These are phyloP conservation scores for Crassisporium funariophilum DNA, from an alignment of 768 basidiomycete genomes.

Conservation along the genomic window DNA sequence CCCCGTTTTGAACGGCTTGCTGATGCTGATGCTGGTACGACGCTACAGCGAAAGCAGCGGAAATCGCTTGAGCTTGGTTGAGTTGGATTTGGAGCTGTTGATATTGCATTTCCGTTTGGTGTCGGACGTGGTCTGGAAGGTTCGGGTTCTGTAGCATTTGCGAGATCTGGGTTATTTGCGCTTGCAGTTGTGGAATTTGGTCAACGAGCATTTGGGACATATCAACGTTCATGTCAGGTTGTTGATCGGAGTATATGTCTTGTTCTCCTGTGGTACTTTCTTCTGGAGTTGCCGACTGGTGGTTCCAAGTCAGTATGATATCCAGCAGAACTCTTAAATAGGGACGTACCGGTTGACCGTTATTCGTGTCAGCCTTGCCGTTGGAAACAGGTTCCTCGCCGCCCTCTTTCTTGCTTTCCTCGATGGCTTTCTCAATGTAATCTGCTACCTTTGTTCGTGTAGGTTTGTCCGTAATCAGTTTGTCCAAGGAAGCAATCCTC, in stretches of 20 bases:
- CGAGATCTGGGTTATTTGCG: constrained; percentile 79
- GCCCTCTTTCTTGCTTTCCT: constrained; percentile 72
- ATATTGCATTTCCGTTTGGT: constrained; percentile 81
- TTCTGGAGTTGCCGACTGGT: constrained; percentile 21
- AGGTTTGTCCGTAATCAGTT: constrained; percentile 78
- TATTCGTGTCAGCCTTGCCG: constrained; percentile 21
- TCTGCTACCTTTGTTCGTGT: constrained; percentile 75
- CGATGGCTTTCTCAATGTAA: constrained; percentile 81
- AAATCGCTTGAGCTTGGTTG: constrained; percentile 75
- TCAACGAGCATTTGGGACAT: constrained; percentile 72
- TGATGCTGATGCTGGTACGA: constrained; percentile 60
- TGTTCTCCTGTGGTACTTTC: constrained; percentile 39
- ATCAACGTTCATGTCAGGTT: constrained; percentile 64
- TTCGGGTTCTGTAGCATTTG: constrained; percentile 79
- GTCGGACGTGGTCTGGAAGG: constrained; percentile 70
- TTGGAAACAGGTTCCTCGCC: constrained; percentile 41
- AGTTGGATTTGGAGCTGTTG: constrained; percentile 80
- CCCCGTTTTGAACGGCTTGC: constrained; percentile 35
- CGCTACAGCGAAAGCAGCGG: constrained; percentile 63
- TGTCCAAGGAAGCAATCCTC: constrained; percentile 88
- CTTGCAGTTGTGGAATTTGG: constrained; percentile 80
- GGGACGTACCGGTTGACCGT: constrained; percentile 45
- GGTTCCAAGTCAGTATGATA: neutral
- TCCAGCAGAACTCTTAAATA: too few relatives aligned
- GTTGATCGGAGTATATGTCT: constrained; percentile 74